Percentiles rank a stretch among this genome's conserved stretches.
Evolutionary conservation across 495 filamentous ascomycete genomes (phyloP).

Genomic region (Apiosordaria backusii): DNA sequence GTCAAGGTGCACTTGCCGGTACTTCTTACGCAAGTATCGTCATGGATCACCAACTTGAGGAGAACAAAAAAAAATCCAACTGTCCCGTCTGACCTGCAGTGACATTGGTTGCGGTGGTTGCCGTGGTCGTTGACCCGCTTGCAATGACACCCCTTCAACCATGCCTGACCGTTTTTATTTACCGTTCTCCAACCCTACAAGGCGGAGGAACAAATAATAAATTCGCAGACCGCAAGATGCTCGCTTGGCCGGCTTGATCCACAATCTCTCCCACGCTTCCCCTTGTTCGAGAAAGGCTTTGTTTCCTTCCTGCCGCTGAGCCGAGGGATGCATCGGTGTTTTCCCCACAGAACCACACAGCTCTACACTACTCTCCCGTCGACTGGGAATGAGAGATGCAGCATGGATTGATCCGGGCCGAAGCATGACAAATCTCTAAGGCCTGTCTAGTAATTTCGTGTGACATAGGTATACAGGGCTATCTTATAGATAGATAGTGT

Average conservation of each 20-base stretch:
- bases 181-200: not conserved
- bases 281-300: not conserved
- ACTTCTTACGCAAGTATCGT: no score
- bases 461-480: not conserved
- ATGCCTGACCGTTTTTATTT: not conserved
- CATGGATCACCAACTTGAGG: no score
- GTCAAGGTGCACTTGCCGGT: no score
- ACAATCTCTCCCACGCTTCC: not conserved
- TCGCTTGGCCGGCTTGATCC: not conserved
- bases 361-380: no score
- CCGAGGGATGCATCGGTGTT: not conserved
- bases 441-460: not conserved
- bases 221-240: not conserved
- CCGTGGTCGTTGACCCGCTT: not conserved
- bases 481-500: not conserved
- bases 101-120: not conserved
- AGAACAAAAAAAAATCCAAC: not conserved
- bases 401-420: no score
- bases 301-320: not conserved
- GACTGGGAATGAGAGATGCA: no score
- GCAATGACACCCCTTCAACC: not conserved
- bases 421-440: no score
- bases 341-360: not conserved
- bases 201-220: not conserved
- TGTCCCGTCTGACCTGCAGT: not conserved